Evolutionary conservation across 2,329 filamentous ascomycete species (phyloP).

Genomic region (Clonostachys rosea): DNA sequence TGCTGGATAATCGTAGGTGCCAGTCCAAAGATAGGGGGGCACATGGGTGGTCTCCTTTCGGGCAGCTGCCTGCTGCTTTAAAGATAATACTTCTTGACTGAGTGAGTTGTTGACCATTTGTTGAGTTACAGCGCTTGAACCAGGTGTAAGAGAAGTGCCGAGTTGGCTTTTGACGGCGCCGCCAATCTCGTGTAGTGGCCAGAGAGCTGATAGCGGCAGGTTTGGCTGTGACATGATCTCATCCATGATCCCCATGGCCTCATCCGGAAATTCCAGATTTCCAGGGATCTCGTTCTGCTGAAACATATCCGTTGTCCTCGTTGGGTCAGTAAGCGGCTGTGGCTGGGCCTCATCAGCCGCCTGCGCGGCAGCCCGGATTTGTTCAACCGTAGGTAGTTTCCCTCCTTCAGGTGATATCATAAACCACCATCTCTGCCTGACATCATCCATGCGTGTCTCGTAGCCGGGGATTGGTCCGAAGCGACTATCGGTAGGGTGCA

Average conservation of each 20-base stretch:
- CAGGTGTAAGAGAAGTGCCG: background rate
- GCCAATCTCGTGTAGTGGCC: constrained; percentile 9
- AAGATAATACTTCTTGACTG: constrained; percentile 9
- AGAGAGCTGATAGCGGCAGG: constrained; percentile 27
- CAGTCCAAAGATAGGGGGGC: constrained; percentile 36
- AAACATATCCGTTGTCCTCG: background rate
- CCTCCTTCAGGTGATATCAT: constrained; percentile 29
- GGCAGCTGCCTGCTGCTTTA: constrained; percentile 9
- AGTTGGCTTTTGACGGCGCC: constrained; percentile 3
- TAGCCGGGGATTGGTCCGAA: constrained; percentile 42
- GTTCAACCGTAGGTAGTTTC: no score
- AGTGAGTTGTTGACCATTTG: constrained; percentile 5
- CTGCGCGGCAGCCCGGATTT: no score
- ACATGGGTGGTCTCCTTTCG: constrained; percentile 22
- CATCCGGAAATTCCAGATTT: constrained; percentile 16
- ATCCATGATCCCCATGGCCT: constrained; percentile 26
- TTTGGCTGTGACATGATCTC: constrained; percentile 28
- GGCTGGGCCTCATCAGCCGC: background rate
- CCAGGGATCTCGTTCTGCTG: constrained; percentile 1
- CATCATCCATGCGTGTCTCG: constrained; percentile 38
- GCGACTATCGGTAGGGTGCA: constrained; percentile 33
- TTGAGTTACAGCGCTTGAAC: background rate
- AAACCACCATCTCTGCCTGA: constrained; percentile 44
- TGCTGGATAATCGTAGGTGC: constrained; percentile 19
- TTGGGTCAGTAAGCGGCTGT: background rate